Conservation (phyloP, 2,329 filamentous ascomycete species). For the Gremmenia infestans region DNA sequence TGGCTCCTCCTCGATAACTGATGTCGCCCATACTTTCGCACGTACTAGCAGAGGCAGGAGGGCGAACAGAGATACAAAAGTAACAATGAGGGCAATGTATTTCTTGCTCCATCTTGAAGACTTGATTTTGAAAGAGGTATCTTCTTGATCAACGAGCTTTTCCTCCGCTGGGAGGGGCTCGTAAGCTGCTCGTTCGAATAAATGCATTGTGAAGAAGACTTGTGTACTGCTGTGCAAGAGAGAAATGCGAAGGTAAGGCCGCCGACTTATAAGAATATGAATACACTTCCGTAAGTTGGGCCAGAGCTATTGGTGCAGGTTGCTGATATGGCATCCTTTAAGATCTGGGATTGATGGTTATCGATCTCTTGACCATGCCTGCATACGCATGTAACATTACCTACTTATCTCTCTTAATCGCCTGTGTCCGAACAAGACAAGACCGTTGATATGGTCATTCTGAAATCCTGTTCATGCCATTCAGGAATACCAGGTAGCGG, state of each 20-base stretch:
- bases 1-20: neutral
- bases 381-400: constrained; percentile 6
- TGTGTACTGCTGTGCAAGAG: neutral
- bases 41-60: neutral
- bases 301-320: neutral
- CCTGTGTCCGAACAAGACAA: neutral
- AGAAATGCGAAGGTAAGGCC: neutral
- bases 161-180: constrained; percentile 8
- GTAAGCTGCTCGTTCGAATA: constrained; percentile 9
- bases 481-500: constrained; percentile 1
- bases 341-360: constrained; percentile 9
- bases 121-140: constrained; percentile 1
- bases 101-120: constrained; percentile 2
- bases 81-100: neutral
- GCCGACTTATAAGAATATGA: neutral
- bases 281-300: constrained; percentile 1
- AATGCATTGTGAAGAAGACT: constrained; percentile 9
- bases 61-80: constrained; percentile 1
- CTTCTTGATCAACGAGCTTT: constrained; percentile 1
- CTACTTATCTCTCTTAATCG: constrained; percentile 8
- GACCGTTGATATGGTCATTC: neutral
- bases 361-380: constrained; percentile 13
- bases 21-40: neutral
- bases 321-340: neutral
- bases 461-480: neutral